Evolutionary conservation across 2,329 filamentous ascomycete species (phyloP), one percentile per base, ranked within the genome.

Genomic region (Arthrobotrys iridis): DNA sequence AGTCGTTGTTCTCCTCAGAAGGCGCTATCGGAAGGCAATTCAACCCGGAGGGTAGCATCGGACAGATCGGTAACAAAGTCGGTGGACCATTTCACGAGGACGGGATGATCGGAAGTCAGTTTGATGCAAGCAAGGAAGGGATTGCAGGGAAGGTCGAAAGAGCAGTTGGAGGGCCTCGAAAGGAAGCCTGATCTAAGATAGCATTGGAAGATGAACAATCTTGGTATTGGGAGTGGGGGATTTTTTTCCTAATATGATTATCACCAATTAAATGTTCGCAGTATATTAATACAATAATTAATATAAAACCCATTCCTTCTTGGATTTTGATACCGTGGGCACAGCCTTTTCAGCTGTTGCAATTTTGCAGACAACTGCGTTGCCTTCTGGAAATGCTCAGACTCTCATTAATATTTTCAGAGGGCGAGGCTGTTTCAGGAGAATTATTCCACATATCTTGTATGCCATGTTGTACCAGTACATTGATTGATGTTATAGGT

Each of bases 21-120:
- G 86, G 86, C 3, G 81, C 83, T 0, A 83, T 88, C 33, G 86
- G 87, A 18, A 86, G 85, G 77, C 85, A 87, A 20, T 88, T 88
- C 78, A 88, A 85, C 2, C 83, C 76, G 0, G 79, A 85, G 3
- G 86, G 86, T 15, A 82, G 83, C 0, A 80, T 88, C n/a, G 86
- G 86, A 4, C 83, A 85, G 8, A 81, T 83, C 1, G 85, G 84
- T 0, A 82, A 87, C 79, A 83, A 83, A 71, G 81, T 88, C 5
- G 86, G 87, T 0, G 85, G 85, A 0, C 84, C 84, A 0, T 79
- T 87, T 26, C 82, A 81, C 37, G 86, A 86, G 77, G 84, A 87
- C 1, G 86, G 87, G 0, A 78, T 83, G 6, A 83, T 88, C 65
- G 86, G 87, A 18, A 85, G 85, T 66, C 85, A 87, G 76, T 88